Percentiles rank a stretch among this genome's conserved stretches.
These are phyloP conservation scores for Hanseniaspora lachancei DNA, from an alignment of 805 yeast genomes.

Conservation along the genomic window DNA sequence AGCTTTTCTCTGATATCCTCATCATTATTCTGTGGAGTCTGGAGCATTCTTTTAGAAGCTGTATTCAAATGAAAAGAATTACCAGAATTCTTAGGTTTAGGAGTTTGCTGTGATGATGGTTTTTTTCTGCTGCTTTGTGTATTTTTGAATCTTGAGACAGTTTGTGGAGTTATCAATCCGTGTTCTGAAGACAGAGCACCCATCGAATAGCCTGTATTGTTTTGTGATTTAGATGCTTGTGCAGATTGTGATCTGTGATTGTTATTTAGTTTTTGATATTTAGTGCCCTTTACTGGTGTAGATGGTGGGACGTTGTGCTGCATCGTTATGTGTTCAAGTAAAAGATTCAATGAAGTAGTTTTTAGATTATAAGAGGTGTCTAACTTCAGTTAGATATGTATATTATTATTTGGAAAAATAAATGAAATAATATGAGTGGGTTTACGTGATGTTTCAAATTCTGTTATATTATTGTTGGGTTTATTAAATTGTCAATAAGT, in stretches of 20 bases:
- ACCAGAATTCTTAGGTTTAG: constrained; percentile 1
- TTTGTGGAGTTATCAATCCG: constrained; percentile 10
- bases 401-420: no score
- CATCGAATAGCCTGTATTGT: neutral
- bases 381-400: no score
- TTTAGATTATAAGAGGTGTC: no score
- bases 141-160: constrained; percentile 9
- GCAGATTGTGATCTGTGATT: constrained; percentile 9
- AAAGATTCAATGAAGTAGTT: no score
- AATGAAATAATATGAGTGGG: no score
- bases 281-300: constrained; percentile 5
- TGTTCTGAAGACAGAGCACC: neutral
- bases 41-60: neutral
- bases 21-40: constrained; percentile 11
- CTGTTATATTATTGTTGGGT: no score
- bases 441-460: no score
- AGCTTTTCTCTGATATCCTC: constrained; percentile 6
- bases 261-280: constrained; percentile 10
- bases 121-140: neutral
- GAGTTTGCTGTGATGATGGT: neutral
- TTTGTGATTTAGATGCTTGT: neutral
- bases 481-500: no score
- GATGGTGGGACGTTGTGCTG: constrained; percentile 9
- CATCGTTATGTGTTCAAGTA: neutral
- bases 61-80: neutral